These are phyloP conservation scores for Lactarius trivialis DNA, from an alignment of 768 basidiomycete genomes.

Conservation along the genomic window DNA sequence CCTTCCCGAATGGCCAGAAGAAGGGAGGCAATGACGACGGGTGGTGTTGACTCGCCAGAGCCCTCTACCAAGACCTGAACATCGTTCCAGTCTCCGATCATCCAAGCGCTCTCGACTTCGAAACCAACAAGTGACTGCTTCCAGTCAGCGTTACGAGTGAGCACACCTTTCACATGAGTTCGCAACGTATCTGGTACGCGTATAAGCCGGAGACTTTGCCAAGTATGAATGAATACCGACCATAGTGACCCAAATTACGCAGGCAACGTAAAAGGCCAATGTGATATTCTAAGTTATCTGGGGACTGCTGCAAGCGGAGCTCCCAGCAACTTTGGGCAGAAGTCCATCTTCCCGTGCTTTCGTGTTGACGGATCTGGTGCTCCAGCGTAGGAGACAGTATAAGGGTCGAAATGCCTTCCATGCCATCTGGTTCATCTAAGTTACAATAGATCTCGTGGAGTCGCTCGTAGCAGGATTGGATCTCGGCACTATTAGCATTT, in stretches of 20 bases:
- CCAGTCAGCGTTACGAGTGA: slow-evolving; percentile 84
- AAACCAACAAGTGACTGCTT: slow-evolving; percentile 67
- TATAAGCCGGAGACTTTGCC: background rate
- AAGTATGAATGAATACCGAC: slow-evolving; percentile 39
- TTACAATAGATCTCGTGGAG: slow-evolving; percentile 95
- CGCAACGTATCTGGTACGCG: slow-evolving; percentile 72
- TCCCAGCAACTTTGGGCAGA: slow-evolving; percentile 99
- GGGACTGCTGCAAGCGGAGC: slow-evolving; percentile 81
- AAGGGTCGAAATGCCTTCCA: slow-evolving; percentile 92
- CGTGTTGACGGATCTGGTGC: slow-evolving; percentile 96
- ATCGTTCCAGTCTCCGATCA: slow-evolving; percentile 89
- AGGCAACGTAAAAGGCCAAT: slow-evolving; percentile 86
- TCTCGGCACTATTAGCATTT: slow-evolving; percentile 38
- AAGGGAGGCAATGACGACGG: slow-evolving; percentile 70
- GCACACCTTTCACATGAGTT: slow-evolving; percentile 88
- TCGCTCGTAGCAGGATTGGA: slow-evolving; percentile 75
- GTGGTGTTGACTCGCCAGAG: slow-evolving; percentile 46
- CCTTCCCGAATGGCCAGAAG: slow-evolving; percentile 70
- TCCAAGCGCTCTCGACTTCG: slow-evolving; percentile 92
- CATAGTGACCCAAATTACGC: slow-evolving; percentile 93
- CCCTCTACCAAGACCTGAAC: slow-evolving; percentile 56
- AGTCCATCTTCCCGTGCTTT: slow-evolving; percentile 95
- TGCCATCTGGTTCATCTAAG: slow-evolving; percentile 96
- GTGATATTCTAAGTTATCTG: slow-evolving; percentile 85
- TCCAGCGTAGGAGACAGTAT: slow-evolving; percentile 87